A percentile compares a stretch with the other conserved stretches of the same genome.
These are phyloP conservation scores for Chytriomyces hyalinus DNA, from an alignment of 192 early-diverging fungal genomes.

Conservation along the genomic window DNA sequence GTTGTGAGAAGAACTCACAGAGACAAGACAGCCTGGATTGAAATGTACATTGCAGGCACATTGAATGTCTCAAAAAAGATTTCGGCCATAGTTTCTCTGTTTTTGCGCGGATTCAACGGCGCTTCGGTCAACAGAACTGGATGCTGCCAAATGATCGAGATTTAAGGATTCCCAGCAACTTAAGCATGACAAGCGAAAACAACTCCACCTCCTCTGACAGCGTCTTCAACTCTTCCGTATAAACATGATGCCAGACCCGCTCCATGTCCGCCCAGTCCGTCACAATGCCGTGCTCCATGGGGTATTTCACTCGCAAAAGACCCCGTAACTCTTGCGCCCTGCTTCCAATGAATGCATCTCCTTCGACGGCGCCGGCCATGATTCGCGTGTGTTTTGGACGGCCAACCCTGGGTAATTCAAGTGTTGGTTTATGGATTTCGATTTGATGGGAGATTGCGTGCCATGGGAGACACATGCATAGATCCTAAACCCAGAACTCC, in stretches of 20 bases:
- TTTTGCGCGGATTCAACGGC: conserved; percentile 89
- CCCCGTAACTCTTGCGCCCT: conserved; percentile 96
- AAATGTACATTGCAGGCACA: conserved; percentile 94
- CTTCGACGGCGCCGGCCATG: conserved; percentile 98
- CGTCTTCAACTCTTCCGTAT: conserved; percentile 95
- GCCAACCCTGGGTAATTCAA: conserved; percentile 77
- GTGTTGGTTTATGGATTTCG: too few relatives aligned
- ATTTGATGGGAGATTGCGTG: too few relatives aligned
- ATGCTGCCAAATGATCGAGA: conserved; percentile 62
- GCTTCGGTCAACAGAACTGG: conserved; percentile 97
- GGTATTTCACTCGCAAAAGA: conserved; percentile 91
- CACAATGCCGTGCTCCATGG: conserved; percentile 96
- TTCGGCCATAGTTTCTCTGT: conserved; percentile 93
- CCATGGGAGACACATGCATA: too few relatives aligned
- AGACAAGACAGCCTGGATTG: conserved; percentile 96
- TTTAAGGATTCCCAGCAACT: not conserved
- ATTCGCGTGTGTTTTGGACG: conserved; percentile 94
- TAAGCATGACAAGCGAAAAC: not conserved
- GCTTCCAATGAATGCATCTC: conserved; percentile 92
- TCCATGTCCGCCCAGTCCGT: conserved; percentile 99
- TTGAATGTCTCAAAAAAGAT: conserved; percentile 99
- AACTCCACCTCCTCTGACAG: conserved; percentile 84
- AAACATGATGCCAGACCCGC: conserved; percentile 95
- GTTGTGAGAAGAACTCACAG: conserved; percentile 61
- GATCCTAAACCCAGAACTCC: not conserved